Evolutionary conservation across 148 eudicot species (phyloP), one percentile per base, ranked within the genome.

Genomic region (Camellia japonica): DNA sequence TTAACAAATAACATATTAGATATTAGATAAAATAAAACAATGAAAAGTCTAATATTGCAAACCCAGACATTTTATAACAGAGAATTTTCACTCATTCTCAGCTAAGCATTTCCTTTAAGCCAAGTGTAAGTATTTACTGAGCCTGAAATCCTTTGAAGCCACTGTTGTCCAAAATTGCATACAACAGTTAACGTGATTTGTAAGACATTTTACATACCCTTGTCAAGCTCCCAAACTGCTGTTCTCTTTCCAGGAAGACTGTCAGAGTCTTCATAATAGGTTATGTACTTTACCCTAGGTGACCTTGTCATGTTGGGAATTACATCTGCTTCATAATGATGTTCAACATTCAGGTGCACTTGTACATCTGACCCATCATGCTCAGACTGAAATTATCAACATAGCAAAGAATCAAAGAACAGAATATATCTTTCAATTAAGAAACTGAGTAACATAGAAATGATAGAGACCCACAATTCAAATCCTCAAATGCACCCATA

Each of bases 201-300:
- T 47, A 42, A 78, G 59, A 42, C 41, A 52, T 43, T 42, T 70
- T 59, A 75, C 71, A 59, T 92, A 96, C 99, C 89, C 90, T 96
- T 96, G 83, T 93, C 99, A 86, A 96, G 87, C 88, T 96, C 99
- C 99, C 99, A 96, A 51, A 96, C 95, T 62, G 98, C 99, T 55
- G 98, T 96, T 78, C 98, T 88, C 81, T 89, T 90, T 62, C 93
- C 99, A 43, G 95, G 94, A 77, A 92, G 92, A 85, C 95, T 96
- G 85, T 91, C 95, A 82, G 99, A 87, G 85, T 96, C 99, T 88
- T 96, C 98, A 71, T 91, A 96, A 84, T 90, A 96, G 12, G 99
- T 96, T 84, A 96, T 91, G 89, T 96, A 96, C 88, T 93, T 96
- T 75, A 84, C 93, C 81, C 84, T 89, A 74, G 94, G 86, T 73